Evolutionary conservation across 1,284 basidiomycete genomes (phyloP).

Genomic region (Neotropicomus parvogracilis): DNA sequence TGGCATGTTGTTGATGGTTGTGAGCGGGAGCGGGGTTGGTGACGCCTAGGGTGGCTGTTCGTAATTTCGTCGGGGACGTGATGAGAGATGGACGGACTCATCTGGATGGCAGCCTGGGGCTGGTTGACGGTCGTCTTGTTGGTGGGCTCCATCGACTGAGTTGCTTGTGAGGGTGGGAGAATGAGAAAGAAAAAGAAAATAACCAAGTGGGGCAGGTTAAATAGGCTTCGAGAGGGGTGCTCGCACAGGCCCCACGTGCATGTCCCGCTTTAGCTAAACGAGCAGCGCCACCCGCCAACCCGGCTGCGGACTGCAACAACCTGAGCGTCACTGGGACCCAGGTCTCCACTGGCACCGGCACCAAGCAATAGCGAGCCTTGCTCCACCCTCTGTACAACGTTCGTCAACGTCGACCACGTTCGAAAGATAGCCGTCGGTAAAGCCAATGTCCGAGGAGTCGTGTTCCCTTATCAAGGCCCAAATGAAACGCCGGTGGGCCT

Average conservation of each 20-base stretch:
- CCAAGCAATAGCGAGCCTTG: no score
- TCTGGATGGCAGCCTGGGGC: constrained; percentile 46
- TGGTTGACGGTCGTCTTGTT: constrained; percentile 41
- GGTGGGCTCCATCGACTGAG: constrained; percentile 32
- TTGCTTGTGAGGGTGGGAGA: constrained; percentile 26
- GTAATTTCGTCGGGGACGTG: background rate
- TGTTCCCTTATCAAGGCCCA: no score
- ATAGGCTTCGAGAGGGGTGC: constrained; percentile 10
- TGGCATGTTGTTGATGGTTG: constrained; percentile 40
- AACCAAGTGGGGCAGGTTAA: constrained; percentile 11
- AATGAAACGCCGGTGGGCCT: no score
- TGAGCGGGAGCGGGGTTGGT: constrained; percentile 39
- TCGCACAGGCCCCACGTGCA: constrained; percentile 18
- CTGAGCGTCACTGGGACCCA: no score
- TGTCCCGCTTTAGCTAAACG: background rate
- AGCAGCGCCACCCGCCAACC: constrained; percentile 9
- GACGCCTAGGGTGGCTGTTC: constrained; percentile 26
- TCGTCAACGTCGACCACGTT: no score
- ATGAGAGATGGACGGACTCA: constrained; percentile 38
- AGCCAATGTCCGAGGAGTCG: no score
- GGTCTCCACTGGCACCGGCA: no score
- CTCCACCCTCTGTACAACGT: no score
- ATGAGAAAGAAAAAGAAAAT: background rate
- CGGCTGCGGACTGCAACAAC: background rate
- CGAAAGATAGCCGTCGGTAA: no score